phyloP scores from a whole-genome alignment of 1,284 basidiomycete genomes.

The Ustilago sp. region DNA sequence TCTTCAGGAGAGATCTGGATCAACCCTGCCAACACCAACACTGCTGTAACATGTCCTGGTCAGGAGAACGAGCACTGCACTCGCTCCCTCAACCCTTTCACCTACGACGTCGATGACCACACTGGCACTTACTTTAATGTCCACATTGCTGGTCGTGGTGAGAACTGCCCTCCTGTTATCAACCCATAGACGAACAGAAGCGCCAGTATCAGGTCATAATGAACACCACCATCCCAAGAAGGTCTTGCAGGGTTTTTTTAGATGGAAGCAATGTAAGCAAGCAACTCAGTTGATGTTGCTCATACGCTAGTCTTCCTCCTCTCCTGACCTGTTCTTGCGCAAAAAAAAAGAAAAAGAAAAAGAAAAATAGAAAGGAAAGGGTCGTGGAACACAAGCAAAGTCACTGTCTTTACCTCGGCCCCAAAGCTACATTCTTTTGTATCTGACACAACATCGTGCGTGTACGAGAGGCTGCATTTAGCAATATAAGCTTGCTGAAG shows the following conservation, averaged over 20 bases:
- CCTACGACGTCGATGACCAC: slow-evolving; percentile 53
- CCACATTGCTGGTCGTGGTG: slow-evolving; percentile 52
- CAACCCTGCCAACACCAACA: slow-evolving; percentile 51
- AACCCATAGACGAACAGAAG: background rate
- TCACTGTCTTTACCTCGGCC: background rate
- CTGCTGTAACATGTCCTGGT: slow-evolving; percentile 57
- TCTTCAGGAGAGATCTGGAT: slow-evolving; percentile 59
- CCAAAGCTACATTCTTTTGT: background rate
- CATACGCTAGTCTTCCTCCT: slow-evolving; percentile 15
- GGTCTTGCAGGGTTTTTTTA: background rate
- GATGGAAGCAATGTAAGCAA: slow-evolving; percentile 2
- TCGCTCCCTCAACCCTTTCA: slow-evolving; percentile 34
- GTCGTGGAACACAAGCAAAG: background rate
- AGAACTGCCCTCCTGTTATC: slow-evolving; percentile 52
- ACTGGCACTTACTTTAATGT: slow-evolving; percentile 62
- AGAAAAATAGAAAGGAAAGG: background rate
- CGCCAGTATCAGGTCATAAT: background rate
- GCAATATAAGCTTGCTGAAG: background rate
- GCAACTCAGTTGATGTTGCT: background rate
- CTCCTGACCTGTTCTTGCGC: background rate
- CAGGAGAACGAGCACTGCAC: slow-evolving; percentile 63
- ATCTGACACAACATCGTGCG: background rate
- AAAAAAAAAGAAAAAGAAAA: background rate
- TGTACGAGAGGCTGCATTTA: background rate
- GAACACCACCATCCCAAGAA: background rate